Evolutionary conservation across 2,329 filamentous ascomycete species (phyloP), one percentile per base, ranked within the genome.

Genomic region (Zymoseptoria crescenta): DNA sequence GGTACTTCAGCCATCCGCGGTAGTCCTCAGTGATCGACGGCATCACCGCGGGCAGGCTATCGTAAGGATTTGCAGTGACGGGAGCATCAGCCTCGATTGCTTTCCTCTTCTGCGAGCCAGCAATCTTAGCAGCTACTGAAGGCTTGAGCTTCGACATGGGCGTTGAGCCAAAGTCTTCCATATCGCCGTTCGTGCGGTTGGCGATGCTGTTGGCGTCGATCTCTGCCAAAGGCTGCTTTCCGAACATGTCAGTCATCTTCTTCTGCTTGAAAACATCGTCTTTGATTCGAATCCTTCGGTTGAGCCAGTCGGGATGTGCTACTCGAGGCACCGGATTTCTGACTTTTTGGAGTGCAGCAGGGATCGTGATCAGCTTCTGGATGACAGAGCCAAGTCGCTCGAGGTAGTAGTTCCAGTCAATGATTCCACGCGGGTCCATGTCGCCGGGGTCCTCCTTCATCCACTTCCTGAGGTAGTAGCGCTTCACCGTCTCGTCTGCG

Each of bases 181-280:
- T 13, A 80, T 82, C 73, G 84, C 88, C 8, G n/a, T 59, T 57
- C 6, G 64, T 61, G 74, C 84, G 73, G 80, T 82, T 81, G 54
- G 80, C 78, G 52, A 85, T 71, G 20, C 81, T 76, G 73, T 82
- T 95, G 76, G 71, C 83, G 80, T 77, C 80, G 41, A 90, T 87
- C 65, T 93, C 89, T 10, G 85, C 83, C 24, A 96, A 74, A 0
- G 90, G 88, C 52, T 80, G 84, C 72, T 87, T 88, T 19, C 74
- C 80, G 70, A 99, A 96, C 67, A 96, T 79, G 69, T 97, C 94
- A 0, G 93, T 99, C 79, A 99, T 88, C 77, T 99, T 99, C 78
- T 92, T 96, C 76, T 99, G 94, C 79, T 99, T 96, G 81, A 97
- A 87, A 72, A 88, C 92, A 76, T 99, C 94, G 59, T 99, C 94